Evolutionary conservation across 2,329 filamentous ascomycete genomes (phyloP).

Genomic region (Fusarium sp.): DNA sequence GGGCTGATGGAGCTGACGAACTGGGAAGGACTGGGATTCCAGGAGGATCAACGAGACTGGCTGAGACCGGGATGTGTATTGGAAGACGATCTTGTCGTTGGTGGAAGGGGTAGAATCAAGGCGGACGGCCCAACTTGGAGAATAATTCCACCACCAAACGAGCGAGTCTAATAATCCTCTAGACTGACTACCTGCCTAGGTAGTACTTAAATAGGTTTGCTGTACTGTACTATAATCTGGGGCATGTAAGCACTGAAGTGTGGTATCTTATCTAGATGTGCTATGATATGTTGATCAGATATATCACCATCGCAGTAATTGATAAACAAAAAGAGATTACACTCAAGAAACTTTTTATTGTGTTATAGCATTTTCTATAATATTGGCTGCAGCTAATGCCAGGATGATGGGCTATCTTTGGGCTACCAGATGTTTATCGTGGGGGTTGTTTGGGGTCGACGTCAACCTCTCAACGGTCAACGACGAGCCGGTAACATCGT

Average conservation of each 20-base stretch:
- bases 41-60: constrained; percentile 37
- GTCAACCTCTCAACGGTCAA: constrained; percentile 1
- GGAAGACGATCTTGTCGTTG: constrained; percentile 40
- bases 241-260: not conserved
- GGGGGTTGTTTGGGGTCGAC: constrained; percentile 36
- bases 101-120: constrained; percentile 42
- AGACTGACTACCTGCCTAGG: not conserved
- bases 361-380: constrained; percentile 4
- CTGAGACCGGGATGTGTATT: constrained; percentile 31
- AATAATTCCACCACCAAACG: constrained; percentile 49
- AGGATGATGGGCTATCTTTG: constrained; percentile 16
- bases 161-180: constrained; percentile 11
- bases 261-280: constrained; percentile 12
- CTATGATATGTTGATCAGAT: not conserved
- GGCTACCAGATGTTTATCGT: constrained; percentile 21
- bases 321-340: not conserved
- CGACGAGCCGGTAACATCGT: constrained; percentile 5
- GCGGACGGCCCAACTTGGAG: constrained; percentile 33
- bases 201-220: not conserved
- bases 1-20: constrained; percentile 36
- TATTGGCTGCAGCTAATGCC: constrained; percentile 17
- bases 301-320: not conserved
- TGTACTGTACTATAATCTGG: not conserved
- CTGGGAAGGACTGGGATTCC: constrained; percentile 11
- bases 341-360: not conserved